Evolutionary conservation across 495 filamentous ascomycete species (phyloP).

Genomic region (Opeltia flavorubescens): DNA sequence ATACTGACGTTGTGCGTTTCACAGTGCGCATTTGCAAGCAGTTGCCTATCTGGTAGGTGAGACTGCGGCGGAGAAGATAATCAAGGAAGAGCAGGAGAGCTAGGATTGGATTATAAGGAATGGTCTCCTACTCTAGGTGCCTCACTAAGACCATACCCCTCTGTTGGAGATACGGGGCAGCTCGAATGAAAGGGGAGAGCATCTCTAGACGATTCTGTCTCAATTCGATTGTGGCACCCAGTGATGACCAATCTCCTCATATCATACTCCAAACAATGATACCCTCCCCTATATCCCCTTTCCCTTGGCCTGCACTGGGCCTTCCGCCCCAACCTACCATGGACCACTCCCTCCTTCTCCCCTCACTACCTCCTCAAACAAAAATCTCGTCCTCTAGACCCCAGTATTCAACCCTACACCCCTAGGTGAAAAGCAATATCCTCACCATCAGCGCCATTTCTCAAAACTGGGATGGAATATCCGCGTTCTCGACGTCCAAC

Average conservation of each 20-base stretch:
- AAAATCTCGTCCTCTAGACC: constrained; percentile 46
- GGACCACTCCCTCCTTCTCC: constrained; percentile 27
- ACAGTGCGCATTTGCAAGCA: constrained; percentile 25
- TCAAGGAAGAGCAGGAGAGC: constrained; percentile 22
- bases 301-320: no score
- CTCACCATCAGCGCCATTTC: constrained; percentile 39
- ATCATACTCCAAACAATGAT: no score
- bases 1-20: background rate
- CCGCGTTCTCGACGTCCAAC: constrained; percentile 32
- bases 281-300: no score
- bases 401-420: constrained; percentile 31
- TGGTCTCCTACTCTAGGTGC: no score
- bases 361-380: constrained; percentile 28
- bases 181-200: no score
- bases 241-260: no score
- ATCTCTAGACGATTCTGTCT: no score
- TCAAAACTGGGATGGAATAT: constrained; percentile 36
- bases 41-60: constrained; percentile 39
- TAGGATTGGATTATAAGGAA: no score
- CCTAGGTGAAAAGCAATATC: constrained; percentile 39
- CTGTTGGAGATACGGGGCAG: no score
- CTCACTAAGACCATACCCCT: no score
- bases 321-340: no score
- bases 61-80: constrained; percentile 46
- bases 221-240: no score